Evolutionary conservation across 148 eudicot species (phyloP).

Genomic region (Rhododendron williamsianum): DNA sequence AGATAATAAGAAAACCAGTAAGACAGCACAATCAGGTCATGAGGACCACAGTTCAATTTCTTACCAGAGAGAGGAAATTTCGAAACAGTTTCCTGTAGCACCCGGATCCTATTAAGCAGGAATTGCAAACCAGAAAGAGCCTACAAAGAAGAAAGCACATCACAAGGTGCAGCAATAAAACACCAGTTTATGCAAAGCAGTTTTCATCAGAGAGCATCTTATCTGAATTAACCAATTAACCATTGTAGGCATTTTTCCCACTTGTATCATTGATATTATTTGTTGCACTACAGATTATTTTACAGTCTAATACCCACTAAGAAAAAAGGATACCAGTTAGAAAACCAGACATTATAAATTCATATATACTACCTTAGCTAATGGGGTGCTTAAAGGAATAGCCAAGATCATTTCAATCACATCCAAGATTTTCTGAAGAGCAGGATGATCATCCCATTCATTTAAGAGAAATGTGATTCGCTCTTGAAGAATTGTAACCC

Average conservation of each 20-base stretch:
- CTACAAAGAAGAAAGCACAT: conserved; percentile 30
- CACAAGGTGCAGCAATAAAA: conserved; percentile 10
- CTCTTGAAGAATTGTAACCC: conserved; percentile 45
- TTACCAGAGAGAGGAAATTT: conserved; percentile 73
- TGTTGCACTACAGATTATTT: background rate
- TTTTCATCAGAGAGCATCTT: background rate
- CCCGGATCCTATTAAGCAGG: conserved; percentile 55
- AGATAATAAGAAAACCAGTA: background rate
- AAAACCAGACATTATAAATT: background rate
- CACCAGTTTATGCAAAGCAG: background rate
- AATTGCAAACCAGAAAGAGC: conserved; percentile 88
- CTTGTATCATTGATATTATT: background rate
- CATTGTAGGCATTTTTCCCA: background rate
- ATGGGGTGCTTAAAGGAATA: conserved; percentile 72
- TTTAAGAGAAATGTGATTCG: conserved; percentile 39
- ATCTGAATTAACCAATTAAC: background rate
- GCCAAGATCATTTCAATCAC: conserved; percentile 73
- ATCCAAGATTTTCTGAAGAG: conserved; percentile 69
- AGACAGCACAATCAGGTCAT: background rate
- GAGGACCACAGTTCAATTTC: conserved; percentile 1
- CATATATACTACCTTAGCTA: conserved; percentile 64
- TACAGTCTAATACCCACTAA: background rate
- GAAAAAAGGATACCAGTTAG: no score
- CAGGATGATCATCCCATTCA: conserved; percentile 72
- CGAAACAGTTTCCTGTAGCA: conserved; percentile 65